A percentile compares a stretch with the other conserved stretches of the same genome.
Evolutionary conservation across 2,329 filamentous ascomycete genomes (phyloP).

Genomic region (Boeremia lycopersici): DNA sequence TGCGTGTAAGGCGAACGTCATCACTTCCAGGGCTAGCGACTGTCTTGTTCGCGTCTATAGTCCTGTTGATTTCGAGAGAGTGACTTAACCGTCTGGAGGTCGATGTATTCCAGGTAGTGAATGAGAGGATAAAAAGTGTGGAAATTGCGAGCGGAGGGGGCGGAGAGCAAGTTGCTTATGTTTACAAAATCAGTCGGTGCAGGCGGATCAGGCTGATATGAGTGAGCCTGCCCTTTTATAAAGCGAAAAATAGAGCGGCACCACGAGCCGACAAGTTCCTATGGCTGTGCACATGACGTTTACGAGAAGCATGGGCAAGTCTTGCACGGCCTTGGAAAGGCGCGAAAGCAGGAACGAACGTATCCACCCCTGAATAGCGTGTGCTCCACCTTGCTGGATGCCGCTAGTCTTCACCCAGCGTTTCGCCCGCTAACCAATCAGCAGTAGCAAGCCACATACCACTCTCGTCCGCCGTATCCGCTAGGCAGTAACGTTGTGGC

Average conservation of each 20-base stretch:
- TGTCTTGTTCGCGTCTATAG: constrained; percentile 11
- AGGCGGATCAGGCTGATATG: constrained; percentile 31
- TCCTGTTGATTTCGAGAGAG: constrained; percentile 1
- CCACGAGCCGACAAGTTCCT: constrained; percentile 20
- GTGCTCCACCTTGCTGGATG: constrained; percentile 9
- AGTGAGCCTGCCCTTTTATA: constrained; percentile 36
- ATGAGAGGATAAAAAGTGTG: constrained; percentile 22
- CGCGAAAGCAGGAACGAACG: constrained; percentile 19
- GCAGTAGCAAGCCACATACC: constrained; percentile 5
- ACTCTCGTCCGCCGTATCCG: constrained; percentile 7
- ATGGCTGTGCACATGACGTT: constrained; percentile 45
- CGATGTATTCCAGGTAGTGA: constrained; percentile 1
- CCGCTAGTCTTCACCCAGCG: constrained; percentile 13
- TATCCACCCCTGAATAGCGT: constrained; percentile 15
- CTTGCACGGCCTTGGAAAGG: constrained; percentile 35
- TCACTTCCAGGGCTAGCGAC: constrained; percentile 28
- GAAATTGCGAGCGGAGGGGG: constrained; percentile 23
- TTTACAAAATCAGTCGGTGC: constrained; percentile 5
- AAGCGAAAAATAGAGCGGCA: constrained; percentile 37
- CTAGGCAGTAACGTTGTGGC: constrained; percentile 34
- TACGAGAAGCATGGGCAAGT: constrained; percentile 33
- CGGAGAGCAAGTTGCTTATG: constrained; percentile 20
- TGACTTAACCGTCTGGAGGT: not conserved
- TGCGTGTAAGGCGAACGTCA: constrained; percentile 26
- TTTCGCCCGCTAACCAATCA: constrained; percentile 18